Percentiles rank a stretch among this genome's conserved stretches.
These are phyloP conservation scores for Penstemon davidsonii DNA, from an alignment of 257 asterid species.

Conservation along the genomic window DNA sequence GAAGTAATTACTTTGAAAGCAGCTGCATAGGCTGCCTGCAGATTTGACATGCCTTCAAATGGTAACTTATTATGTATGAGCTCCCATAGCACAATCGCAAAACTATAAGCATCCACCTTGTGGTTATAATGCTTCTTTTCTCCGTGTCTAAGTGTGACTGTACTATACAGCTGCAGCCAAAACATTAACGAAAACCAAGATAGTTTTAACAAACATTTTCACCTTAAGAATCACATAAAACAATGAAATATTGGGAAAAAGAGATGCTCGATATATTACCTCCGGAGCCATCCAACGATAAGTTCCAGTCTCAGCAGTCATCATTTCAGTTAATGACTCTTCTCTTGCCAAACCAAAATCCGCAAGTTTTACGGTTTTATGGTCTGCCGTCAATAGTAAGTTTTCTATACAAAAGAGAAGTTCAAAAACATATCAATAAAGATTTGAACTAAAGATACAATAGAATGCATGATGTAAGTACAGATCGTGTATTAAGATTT, in stretches of 20 bases:
- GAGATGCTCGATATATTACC: constrained; percentile 31
- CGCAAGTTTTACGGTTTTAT: constrained; percentile 62
- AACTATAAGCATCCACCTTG: constrained; percentile 75
- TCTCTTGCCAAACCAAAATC: constrained; percentile 85
- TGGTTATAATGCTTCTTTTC: constrained; percentile 75
- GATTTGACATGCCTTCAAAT: constrained; percentile 89
- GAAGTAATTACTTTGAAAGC: constrained; percentile 70
- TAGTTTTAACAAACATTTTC: not conserved
- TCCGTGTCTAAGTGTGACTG: constrained; percentile 68
- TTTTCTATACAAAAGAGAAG: constrained; percentile 45
- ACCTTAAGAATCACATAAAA: not conserved
- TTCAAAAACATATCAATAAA: not conserved
- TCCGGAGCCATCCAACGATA: constrained; percentile 89
- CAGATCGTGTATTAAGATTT: too few species aligned
- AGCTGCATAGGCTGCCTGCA: constrained; percentile 93
- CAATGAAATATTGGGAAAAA: not conserved
- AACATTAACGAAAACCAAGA: not conserved
- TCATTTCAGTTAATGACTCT: constrained; percentile 77
- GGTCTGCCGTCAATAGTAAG: constrained; percentile 71
- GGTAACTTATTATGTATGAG: constrained; percentile 69
- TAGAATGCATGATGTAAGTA: not conserved
- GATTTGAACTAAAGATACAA: not conserved
- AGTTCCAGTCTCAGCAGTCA: constrained; percentile 88
- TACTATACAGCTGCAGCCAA: constrained; percentile 61
- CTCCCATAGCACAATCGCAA: constrained; percentile 71